Base-by-base conservation (phyloP, 108 stramenopile genomes). In the Skeletonema potamos region DNA sequence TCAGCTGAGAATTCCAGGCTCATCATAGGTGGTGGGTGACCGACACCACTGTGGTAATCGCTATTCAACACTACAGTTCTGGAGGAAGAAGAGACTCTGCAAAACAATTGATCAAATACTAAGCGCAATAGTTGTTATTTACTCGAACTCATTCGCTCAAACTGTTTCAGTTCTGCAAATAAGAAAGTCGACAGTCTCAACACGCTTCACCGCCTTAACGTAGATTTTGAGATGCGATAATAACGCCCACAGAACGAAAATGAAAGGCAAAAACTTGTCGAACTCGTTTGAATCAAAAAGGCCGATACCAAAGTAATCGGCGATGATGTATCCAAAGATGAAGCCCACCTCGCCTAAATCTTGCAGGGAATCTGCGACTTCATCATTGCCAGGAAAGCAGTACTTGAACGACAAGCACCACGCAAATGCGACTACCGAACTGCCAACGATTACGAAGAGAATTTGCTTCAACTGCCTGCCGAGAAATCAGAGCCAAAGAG, bases 1-100 rank as follows among this genome's bases (percentile, higher is more conserved):
- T 82, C 90, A 91, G 58, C 74, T 92, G 6, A 70, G 88, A 37
- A 89, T 92, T 66, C 88, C 85, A 8, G 87, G 87, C 12, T 82
- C 81, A 17, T 77, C 58, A 6, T 87, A 17, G 57, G 22, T 24
- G 39, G 39, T n/a, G 15, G n/a, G n/a, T n/a, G n/a, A n/a, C n/a
- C n/a, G n/a, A n/a, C n/a, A 46, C 1, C 18, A 46, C 44, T 18
- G 5, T 37, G 36, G 0, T 36, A 36, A 37, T 12, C 10, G 10
- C n/a, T n/a, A n/a, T n/a, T n/a, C n/a, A 37, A 37, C 36, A 12
- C 10, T 9, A 37, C 36, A n/a, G n/a, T n/a, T n/a, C n/a, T n/a
- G n/a, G n/a, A n/a, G 34, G 8, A 36, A 36, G 34, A 9, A 36
- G 2, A 36, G 9, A 36, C 6, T 9, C 34, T 7, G 9, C 6